A percentile compares a stretch with the other conserved stretches of the same genome.
Evolutionary conservation across 2,329 filamentous ascomycete species (phyloP).

Genomic region (Chaetoscypha palmicola): DNA sequence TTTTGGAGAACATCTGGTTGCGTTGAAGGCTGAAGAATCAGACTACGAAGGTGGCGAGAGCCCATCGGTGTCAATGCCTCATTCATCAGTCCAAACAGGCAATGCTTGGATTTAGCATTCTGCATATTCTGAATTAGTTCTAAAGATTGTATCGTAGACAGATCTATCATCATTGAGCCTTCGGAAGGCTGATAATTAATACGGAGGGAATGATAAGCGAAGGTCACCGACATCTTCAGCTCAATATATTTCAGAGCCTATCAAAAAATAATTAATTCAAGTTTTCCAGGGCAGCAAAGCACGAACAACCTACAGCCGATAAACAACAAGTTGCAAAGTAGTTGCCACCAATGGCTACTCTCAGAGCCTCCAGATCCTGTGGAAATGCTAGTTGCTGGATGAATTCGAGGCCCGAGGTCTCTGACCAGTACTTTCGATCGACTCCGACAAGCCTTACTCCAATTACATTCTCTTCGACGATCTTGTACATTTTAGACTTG

Average conservation of each 20-base stretch:
- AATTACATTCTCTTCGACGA: conserved; percentile 65
- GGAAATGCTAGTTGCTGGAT: conserved; percentile 72
- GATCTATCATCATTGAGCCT: conserved; percentile 92
- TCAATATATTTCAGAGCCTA: conserved; percentile 80
- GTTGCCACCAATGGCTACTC: conserved; percentile 71
- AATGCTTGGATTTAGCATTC: conserved; percentile 70
- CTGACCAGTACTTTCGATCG: conserved; percentile 79
- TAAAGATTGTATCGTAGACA: conserved; percentile 77
- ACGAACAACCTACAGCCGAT: conserved; percentile 58
- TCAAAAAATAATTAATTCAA: conserved; percentile 6
- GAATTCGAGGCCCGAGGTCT: conserved; percentile 67
- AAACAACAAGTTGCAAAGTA: conserved; percentile 82
- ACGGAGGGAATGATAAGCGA: conserved; percentile 72
- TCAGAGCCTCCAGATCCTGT: conserved; percentile 74
- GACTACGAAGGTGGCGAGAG: conserved; percentile 71
- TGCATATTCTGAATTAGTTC: conserved; percentile 87
- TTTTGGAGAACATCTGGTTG: conserved; percentile 56
- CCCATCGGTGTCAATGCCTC: conserved; percentile 87
- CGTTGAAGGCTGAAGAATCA: conserved; percentile 83
- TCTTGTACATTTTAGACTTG: conserved; percentile 65
- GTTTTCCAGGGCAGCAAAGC: background rate
- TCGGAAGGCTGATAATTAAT: conserved; percentile 84
- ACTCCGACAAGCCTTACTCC: conserved; percentile 55
- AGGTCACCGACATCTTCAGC: conserved; percentile 57
- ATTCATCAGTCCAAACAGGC: conserved; percentile 79